Evolutionary conservation across 192 early-diverging fungal genomes (phyloP).

Genomic region (Coemansia sp.): DNA sequence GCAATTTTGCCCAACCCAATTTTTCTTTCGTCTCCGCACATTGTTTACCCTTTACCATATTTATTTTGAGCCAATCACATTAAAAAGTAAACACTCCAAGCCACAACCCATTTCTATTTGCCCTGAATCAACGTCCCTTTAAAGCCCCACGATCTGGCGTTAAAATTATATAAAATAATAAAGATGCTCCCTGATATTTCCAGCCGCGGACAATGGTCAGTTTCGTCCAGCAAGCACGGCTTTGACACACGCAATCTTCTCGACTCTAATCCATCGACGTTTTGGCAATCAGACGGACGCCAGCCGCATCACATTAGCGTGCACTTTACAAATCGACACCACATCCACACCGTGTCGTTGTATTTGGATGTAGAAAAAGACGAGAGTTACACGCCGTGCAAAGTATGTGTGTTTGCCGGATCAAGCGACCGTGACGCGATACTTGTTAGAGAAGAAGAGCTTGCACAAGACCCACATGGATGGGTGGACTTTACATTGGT

Average conservation of each 20-base stretch:
- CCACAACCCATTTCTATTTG: neutral
- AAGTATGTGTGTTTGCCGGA: slow-evolving; percentile 20
- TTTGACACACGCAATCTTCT: slow-evolving; percentile 24
- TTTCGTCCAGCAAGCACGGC: slow-evolving; percentile 40
- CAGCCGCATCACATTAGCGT: slow-evolving; percentile 41
- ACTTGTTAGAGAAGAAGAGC: slow-evolving; percentile 14
- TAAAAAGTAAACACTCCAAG: slow-evolving; percentile 19
- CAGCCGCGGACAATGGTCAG: slow-evolving; percentile 22
- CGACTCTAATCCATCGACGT: slow-evolving; percentile 30
- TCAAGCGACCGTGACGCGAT: slow-evolving; percentile 34
- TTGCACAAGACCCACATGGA: slow-evolving; percentile 26
- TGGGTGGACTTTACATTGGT: slow-evolving; percentile 31
- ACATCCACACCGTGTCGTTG: slow-evolving; percentile 30
- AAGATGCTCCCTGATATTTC: slow-evolving; percentile 7
- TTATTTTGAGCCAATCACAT: slow-evolving; percentile 1
- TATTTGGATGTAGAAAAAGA: slow-evolving; percentile 39
- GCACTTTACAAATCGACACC: slow-evolving; percentile 22
- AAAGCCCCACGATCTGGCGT: too few species aligned
- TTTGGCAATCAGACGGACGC: slow-evolving; percentile 53
- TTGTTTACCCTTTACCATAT: slow-evolving; percentile 17
- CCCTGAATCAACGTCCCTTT: neutral
- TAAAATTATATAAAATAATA: too few species aligned
- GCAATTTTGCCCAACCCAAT: neutral
- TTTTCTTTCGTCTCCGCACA: neutral
- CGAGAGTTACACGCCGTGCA: slow-evolving; percentile 54